Evolutionary conservation across 768 basidiomycete species (phyloP).

Genomic region (Mycena filopes): DNA sequence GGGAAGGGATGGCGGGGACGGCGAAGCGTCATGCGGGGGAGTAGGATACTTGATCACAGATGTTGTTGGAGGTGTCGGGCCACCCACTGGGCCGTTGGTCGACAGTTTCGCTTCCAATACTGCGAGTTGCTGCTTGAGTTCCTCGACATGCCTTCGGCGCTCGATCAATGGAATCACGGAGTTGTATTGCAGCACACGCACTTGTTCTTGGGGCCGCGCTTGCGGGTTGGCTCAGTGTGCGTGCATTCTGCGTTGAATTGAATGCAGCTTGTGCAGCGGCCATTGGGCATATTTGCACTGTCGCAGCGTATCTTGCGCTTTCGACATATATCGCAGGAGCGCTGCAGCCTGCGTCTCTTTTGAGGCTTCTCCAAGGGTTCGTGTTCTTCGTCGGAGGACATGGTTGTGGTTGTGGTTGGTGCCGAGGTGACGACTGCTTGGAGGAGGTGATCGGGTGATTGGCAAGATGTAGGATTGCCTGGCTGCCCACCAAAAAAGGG

Average conservation of each 20-base stretch:
- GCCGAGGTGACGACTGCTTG: too few relatives aligned
- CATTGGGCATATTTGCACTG: slow-evolving; percentile 66
- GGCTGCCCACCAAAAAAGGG: too few relatives aligned
- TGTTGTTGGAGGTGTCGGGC: neutral
- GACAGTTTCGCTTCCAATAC: slow-evolving; percentile 57
- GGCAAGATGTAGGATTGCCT: too few relatives aligned
- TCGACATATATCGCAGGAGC: slow-evolving; percentile 60
- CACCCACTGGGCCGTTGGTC: slow-evolving; percentile 23
- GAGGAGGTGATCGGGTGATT: too few relatives aligned
- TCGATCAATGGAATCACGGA: neutral
- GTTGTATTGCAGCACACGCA: slow-evolving; percentile 1
- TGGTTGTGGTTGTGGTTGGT: neutral
- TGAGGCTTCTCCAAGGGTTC: slow-evolving; percentile 4
- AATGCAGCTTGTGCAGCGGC: slow-evolving; percentile 67
- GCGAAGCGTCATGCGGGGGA: slow-evolving; percentile 17
- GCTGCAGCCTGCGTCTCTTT: slow-evolving; percentile 55
- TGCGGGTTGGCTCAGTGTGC: slow-evolving; percentile 58
- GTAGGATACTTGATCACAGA: slow-evolving; percentile 27
- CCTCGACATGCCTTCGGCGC: slow-evolving; percentile 48
- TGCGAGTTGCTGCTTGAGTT: slow-evolving; percentile 53
- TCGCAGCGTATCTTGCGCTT: slow-evolving; percentile 62
- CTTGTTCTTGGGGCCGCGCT: slow-evolving; percentile 53
- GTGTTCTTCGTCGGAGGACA: slow-evolving; percentile 32
- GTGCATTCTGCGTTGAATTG: slow-evolving; percentile 60
- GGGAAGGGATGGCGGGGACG: slow-evolving; percentile 22